phyloP scores from a whole-genome alignment of 176 grass and related monocot genomes.

The Zea mays region Zm-B73-REFERENCE-NAM-5.0 NC_050101.1:89760501-89761000 shows the following conservation, averaged over 20 bases:
- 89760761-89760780: slow-evolving; percentile 97
- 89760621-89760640: slow-evolving; percentile 99
- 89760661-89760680: slow-evolving; percentile 96
- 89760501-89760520: slow-evolving; percentile 92
- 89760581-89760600: slow-evolving; percentile 99
- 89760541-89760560: slow-evolving; percentile 99
- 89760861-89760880: slow-evolving; percentile 87
- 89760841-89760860: slow-evolving; percentile 97
- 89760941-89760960: slow-evolving; percentile 98
- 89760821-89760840: slow-evolving; percentile 93
- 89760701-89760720: slow-evolving; percentile 99
- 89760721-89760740: slow-evolving; percentile 99
- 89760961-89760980: slow-evolving; percentile 99
- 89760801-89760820: slow-evolving; percentile 93
- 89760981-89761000: slow-evolving; percentile 98
- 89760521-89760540: slow-evolving; percentile 99
- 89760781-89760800: slow-evolving; percentile 99
- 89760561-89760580: slow-evolving; percentile 96
- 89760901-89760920: slow-evolving; percentile 99
- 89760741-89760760: slow-evolving; percentile 93
- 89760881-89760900: slow-evolving; percentile 98
- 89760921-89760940: slow-evolving; percentile 97
- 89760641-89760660: slow-evolving; percentile 99
- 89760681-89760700: slow-evolving; percentile 96
- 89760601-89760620: slow-evolving; percentile 85